phyloP scores from a whole-genome alignment of 2,329 filamentous ascomycete species.

The Alternaria consortialis region DNA sequence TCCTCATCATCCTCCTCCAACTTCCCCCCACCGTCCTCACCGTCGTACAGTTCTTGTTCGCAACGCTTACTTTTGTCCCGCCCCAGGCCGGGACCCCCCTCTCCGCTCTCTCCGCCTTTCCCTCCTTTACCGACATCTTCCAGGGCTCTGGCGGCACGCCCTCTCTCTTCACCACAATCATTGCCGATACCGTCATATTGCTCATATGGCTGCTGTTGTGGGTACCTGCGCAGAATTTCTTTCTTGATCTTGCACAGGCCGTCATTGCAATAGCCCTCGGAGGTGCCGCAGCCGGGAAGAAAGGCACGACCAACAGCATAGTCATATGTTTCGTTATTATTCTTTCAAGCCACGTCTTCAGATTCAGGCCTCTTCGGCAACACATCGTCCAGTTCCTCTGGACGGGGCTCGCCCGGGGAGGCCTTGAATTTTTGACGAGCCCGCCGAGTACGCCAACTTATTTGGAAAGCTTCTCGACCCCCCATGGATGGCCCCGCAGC shows the following conservation, averaged over 20 bases:
- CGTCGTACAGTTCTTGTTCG: constrained; percentile 90
- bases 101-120: constrained; percentile 74
- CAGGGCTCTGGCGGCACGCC: constrained; percentile 87
- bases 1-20: constrained; percentile 94
- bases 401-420: constrained; percentile 53
- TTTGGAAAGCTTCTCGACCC: constrained; percentile 51
- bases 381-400: constrained; percentile 52
- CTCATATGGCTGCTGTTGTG: constrained; percentile 88
- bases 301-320: constrained; percentile 75
- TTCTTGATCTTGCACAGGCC: constrained; percentile 89
- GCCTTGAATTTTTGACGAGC: constrained; percentile 52
- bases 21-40: constrained; percentile 88
- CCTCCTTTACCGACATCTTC: constrained; percentile 90
- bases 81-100: constrained; percentile 77
- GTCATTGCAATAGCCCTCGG: constrained; percentile 92
- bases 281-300: constrained; percentile 75
- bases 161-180: constrained; percentile 82
- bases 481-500: constrained; percentile 73
- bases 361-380: constrained; percentile 62
- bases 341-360: constrained; percentile 59
- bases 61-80: constrained; percentile 89
- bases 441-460: constrained; percentile 47
- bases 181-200: constrained; percentile 84
- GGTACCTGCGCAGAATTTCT: constrained; percentile 85
- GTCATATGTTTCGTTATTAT: constrained; percentile 77